A percentile compares a stretch with the other conserved stretches of the same genome.
Evolutionary conservation across 345 rosid genomes (phyloP).

Genomic region (Euphorbia tirucalli): DNA sequence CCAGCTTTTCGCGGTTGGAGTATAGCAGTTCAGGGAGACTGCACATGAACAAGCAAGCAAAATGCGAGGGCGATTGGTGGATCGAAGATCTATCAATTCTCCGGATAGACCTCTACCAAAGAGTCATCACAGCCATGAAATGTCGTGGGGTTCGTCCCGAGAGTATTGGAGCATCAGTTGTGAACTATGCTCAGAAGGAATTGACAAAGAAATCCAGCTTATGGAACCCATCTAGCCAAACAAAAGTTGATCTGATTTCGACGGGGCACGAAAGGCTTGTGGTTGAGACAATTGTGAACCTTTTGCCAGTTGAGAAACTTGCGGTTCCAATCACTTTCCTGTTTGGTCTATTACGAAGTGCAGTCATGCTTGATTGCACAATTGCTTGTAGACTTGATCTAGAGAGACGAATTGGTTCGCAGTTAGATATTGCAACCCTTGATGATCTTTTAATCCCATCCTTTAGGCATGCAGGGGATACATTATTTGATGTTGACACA

Average conservation of each 20-base stretch:
- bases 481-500: constrained; percentile 88
- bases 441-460: constrained; percentile 94
- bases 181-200: constrained; percentile 83
- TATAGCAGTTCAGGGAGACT: constrained; percentile 98
- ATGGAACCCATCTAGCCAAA: constrained; percentile 55
- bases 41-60: constrained; percentile 84
- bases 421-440: constrained; percentile 80
- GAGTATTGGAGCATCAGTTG: constrained; percentile 85
- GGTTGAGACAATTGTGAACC: constrained; percentile 78
- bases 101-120: constrained; percentile 71
- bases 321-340: constrained; percentile 81
- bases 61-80: constrained; percentile 94
- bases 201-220: constrained; percentile 72
- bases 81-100: constrained; percentile 86
- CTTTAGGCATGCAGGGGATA: constrained; percentile 77
- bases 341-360: constrained; percentile 84
- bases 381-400: constrained; percentile 78
- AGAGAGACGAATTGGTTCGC: constrained; percentile 90
- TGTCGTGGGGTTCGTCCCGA: constrained; percentile 95
- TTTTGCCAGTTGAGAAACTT: constrained; percentile 84
- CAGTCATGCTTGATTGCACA: constrained; percentile 79
- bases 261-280: constrained; percentile 66
- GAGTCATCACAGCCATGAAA: constrained; percentile 87
- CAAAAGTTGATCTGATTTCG: constrained; percentile 44
- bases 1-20: constrained; percentile 91